Conservation (phyloP, 306 rosid genomes). For the Acmispon strigosus region DNA sequence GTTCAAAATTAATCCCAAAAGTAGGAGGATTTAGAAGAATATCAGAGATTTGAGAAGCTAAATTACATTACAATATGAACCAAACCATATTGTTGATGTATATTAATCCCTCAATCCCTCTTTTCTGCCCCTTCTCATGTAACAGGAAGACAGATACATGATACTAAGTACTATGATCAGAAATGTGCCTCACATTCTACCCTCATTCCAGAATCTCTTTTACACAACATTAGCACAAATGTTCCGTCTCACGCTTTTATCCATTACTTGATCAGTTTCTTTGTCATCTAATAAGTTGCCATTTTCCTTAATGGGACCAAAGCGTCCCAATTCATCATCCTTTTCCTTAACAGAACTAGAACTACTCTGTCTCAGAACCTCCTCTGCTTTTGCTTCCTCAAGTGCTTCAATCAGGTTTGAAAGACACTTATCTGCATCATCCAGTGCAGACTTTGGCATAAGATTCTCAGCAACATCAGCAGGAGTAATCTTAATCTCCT, state of each 20-base stretch:
- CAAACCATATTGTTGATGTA: no score
- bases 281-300: conserved; percentile 8
- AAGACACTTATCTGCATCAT: conserved; percentile 58
- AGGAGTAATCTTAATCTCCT: conserved; percentile 53
- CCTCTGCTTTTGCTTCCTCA: conserved; percentile 34
- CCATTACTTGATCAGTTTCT: conserved; percentile 1
- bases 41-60: background rate
- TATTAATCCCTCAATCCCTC: background rate
- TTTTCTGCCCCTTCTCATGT: background rate
- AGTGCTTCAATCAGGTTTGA: conserved; percentile 52
- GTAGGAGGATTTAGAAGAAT: conserved; percentile 1
- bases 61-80: background rate
- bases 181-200: conserved; percentile 11
- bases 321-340: conserved; percentile 19
- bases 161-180: conserved; percentile 7
- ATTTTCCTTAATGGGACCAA: conserved; percentile 26
- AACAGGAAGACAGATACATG: background rate
- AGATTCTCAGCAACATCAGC: conserved; percentile 90
- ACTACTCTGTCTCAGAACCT: conserved; percentile 16
- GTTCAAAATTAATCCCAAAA: conserved; percentile 18
- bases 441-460: conserved; percentile 67
- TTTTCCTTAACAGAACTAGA: conserved; percentile 17
- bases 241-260: background rate
- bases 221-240: background rate
- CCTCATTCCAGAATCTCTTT: background rate